Evolutionary conservation across 2,329 filamentous ascomycete species (phyloP).

Genomic region (Monosporascus cannonballus): DNA sequence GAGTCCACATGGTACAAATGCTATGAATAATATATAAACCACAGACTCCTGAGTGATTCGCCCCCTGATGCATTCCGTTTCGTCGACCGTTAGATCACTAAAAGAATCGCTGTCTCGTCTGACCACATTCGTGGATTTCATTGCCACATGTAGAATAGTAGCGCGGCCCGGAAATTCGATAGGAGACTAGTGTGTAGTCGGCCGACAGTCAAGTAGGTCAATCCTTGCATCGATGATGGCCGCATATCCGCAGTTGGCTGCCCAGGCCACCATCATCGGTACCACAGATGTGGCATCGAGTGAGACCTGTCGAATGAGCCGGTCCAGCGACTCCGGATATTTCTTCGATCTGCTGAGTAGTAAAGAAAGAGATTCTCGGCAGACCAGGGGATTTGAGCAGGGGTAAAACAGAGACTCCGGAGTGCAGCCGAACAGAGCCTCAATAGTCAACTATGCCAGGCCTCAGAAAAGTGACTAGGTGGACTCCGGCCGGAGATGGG

Average conservation of each 20-base stretch:
- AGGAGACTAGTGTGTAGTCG: background rate
- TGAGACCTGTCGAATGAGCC: background rate
- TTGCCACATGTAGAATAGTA: background rate
- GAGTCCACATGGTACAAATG: constrained; percentile 11
- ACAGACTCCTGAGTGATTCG: constrained; percentile 11
- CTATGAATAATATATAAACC: constrained; percentile 20
- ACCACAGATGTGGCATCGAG: background rate
- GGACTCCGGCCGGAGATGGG: background rate
- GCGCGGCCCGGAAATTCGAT: background rate
- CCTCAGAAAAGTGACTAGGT: background rate
- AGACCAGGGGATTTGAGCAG: background rate
- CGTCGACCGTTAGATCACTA: constrained; percentile 16
- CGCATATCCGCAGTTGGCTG: background rate
- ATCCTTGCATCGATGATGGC: background rate
- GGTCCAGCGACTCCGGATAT: background rate
- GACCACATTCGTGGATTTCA: background rate
- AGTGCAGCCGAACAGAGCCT: background rate
- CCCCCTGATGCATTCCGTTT: constrained; percentile 9
- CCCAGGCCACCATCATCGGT: background rate
- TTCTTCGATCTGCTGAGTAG: background rate
- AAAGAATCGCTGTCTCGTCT: constrained; percentile 4
- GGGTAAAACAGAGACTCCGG: background rate
- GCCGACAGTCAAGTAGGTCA: too few species aligned
- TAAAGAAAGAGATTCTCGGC: background rate
- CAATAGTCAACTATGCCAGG: background rate